Evolutionary conservation across 1,139 yeast species (phyloP).

Genomic region (Komagataea norvegica): DNA sequence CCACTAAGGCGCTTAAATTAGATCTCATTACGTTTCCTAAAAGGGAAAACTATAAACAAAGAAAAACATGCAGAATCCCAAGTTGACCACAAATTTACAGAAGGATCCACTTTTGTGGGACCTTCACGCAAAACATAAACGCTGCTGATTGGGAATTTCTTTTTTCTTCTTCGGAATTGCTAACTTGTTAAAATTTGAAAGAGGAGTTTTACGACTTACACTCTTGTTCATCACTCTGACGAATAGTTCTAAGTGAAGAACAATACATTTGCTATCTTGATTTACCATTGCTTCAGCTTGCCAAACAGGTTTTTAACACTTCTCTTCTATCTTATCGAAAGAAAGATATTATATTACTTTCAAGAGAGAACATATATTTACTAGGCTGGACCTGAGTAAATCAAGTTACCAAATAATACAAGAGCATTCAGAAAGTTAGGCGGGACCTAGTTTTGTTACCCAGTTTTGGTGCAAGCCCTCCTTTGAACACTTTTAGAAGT

Average conservation of each 20-base stretch:
- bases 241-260: too few relatives aligned
- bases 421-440: constrained; percentile 13
- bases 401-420: constrained; percentile 2
- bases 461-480: constrained; percentile 4
- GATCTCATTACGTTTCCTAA: constrained; percentile 17
- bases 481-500: too few relatives aligned
- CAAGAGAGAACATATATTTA: constrained; percentile 5
- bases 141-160: too few relatives aligned
- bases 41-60: constrained; percentile 17
- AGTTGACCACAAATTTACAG: too few relatives aligned
- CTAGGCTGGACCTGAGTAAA: constrained; percentile 24
- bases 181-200: too few relatives aligned
- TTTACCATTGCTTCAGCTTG: constrained; percentile 9
- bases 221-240: not conserved
- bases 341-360: too few relatives aligned
- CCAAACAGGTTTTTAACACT: not conserved
- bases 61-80: not conserved
- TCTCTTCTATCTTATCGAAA: not conserved
- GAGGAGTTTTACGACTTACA: not conserved
- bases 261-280: constrained; percentile 7
- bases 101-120: constrained; percentile 3
- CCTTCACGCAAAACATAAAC: too few relatives aligned
- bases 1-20: too few relatives aligned
- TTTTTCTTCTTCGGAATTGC: too few relatives aligned
- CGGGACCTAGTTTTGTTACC: constrained; percentile 14